A percentile compares a stretch with the other conserved stretches of the same genome.
These are phyloP conservation scores for Fusarium sp. DNA, from an alignment of 2,329 filamentous ascomycete species.

Conservation along the genomic window DNA sequence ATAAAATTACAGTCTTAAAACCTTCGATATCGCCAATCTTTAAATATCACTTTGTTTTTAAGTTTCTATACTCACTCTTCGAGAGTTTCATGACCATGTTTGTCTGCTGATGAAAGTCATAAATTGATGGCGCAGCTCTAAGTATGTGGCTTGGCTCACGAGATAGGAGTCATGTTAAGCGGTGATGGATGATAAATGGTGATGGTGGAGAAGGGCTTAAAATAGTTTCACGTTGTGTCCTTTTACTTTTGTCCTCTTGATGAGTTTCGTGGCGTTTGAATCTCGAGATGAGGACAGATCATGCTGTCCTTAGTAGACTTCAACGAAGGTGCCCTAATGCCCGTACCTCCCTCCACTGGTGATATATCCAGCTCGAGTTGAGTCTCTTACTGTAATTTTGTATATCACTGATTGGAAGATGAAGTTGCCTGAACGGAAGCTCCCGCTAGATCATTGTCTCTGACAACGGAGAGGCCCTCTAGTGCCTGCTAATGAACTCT, in stretches of 20 bases:
- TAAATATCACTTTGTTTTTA: background rate
- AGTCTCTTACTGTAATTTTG: background rate
- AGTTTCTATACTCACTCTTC: background rate
- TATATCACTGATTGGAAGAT: background rate
- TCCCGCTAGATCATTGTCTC: slow-evolving; percentile 24
- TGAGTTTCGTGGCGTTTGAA: background rate
- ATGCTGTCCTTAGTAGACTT: background rate
- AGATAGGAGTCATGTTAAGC: background rate
- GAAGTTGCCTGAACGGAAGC: slow-evolving; percentile 22
- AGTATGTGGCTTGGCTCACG: slow-evolving; percentile 12
- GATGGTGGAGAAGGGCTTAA: background rate
- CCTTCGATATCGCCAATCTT: background rate
- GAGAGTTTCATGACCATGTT: background rate
- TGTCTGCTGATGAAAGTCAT: background rate
- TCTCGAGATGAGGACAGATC: background rate
- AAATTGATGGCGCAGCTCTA: slow-evolving; percentile 5
- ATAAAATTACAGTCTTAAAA: background rate
- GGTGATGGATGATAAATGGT: background rate
- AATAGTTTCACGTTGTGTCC: background rate
- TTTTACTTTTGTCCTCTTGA: background rate
- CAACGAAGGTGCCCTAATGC: background rate
- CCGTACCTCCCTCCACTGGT: no score
- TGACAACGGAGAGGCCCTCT: slow-evolving; percentile 13
- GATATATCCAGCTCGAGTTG: background rate
- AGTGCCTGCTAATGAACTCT: slow-evolving; percentile 29